A percentile compares a stretch with the other conserved stretches of the same genome.
phyloP scores from a whole-genome alignment of 2,329 filamentous ascomycete genomes.

The Sclerotinia subarctica region DNA sequence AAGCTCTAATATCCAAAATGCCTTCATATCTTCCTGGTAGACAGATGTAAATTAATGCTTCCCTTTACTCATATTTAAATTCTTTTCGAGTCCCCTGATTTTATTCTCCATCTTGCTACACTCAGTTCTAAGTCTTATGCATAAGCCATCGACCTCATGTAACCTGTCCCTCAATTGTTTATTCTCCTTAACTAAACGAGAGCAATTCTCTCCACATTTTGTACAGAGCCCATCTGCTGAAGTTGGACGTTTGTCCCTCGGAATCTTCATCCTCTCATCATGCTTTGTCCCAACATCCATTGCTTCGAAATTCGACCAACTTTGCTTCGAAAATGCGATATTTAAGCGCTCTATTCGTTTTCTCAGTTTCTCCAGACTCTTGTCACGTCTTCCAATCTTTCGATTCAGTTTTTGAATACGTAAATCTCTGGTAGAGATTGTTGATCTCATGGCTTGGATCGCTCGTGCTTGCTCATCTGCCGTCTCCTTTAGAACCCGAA shows the following conservation, averaged over 20 bases:
- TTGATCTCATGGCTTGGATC: neutral
- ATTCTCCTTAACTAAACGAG: neutral
- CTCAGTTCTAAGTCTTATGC: neutral
- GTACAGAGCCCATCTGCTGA: neutral
- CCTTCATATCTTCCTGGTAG: neutral
- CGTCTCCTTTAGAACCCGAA: neutral
- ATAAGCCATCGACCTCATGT: conserved; percentile 3
- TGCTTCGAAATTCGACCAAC: neutral
- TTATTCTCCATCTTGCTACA: neutral
- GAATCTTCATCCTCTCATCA: neutral
- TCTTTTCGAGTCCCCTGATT: neutral
- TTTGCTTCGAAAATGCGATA: neutral
- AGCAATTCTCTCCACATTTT: neutral
- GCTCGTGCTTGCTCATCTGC: conserved; percentile 1
- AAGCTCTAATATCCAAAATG: neutral
- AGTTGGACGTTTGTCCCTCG: neutral
- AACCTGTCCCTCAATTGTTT: neutral
- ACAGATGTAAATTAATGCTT: neutral
- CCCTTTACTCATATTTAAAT: too few relatives aligned
- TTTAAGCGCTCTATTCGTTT: neutral
- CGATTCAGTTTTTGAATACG: neutral
- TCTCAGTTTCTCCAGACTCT: neutral
- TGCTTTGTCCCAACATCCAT: neutral
- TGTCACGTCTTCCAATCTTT: conserved; percentile 2
- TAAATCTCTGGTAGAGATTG: neutral